Base-by-base conservation (phyloP, 176 grass and related monocot species). In the Panicum miliaceum region DNA sequence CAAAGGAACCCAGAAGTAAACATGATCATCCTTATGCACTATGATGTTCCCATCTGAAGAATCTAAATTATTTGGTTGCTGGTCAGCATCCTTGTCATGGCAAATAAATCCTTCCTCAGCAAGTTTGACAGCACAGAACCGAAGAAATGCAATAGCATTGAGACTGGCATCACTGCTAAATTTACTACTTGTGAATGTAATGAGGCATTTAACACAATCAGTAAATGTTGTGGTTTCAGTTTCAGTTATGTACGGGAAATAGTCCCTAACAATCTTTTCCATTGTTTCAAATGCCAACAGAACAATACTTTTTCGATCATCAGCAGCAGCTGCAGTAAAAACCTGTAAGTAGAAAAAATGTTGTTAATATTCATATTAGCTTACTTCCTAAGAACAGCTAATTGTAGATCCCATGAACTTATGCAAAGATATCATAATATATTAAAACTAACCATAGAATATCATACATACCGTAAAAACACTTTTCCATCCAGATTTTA, bases 241-340 rank as follows among this genome's bases (percentile, higher is more conserved):
- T 86, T 99, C 96, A 74, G 96, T 99, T 99, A 99, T 99, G 85
- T 94, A 94, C 46, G 93, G 93, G 63, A 99, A 99, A 84, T 94
- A 99, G 68, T 99, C 96, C 74, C 96, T 86, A 82, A 99, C 91
- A 85, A 99, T 99, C 85, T 96, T 99, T 90, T 96, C 96, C 91
- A 99, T 99, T 3, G 93, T 99, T 75, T 96, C 96, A 87, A 99
- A 99, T 62, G 96, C 96, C 66, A 99, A 90, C 48, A 98, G 80
- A 70, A 98, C 96, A 81, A 98, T 98, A 84, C 83, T 95, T 91
- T 93, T 99, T 22, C 89, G 91, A 85, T 98, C 96, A 92, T 98
- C 96, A 88, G 77, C 89, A 50, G 96, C 93, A 60, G 93, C 93
- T 12, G 68, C 83, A 14, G 93, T 95, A 80, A 98, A 98, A 88